phyloP scores from a whole-genome alignment of 768 basidiomycete species.

The Tephrocybe sp. region DNA sequence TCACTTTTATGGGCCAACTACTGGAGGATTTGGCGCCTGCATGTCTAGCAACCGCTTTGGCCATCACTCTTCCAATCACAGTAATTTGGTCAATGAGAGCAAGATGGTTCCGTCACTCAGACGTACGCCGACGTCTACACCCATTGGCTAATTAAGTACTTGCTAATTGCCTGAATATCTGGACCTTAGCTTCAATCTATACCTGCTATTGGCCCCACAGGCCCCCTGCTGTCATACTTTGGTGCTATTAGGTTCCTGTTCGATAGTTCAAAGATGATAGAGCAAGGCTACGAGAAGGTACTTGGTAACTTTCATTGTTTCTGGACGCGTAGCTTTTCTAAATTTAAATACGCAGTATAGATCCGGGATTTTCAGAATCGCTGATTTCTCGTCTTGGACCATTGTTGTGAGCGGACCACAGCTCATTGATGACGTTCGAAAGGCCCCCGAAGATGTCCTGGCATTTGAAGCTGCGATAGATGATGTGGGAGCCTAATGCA shows the following conservation, averaged over 20 bases:
- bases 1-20: too few relatives aligned
- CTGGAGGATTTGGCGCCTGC: background rate
- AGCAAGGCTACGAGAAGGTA: conserved; percentile 16
- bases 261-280: conserved; percentile 9
- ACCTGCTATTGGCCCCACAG: conserved; percentile 10
- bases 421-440: conserved; percentile 31
- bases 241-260: conserved; percentile 11
- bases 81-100: background rate
- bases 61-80: background rate
- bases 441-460: conserved; percentile 30
- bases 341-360: background rate
- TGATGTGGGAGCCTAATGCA: conserved; percentile 21
- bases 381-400: conserved; percentile 26
- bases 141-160: too few relatives aligned
- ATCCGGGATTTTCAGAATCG: conserved; percentile 7
- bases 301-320: background rate
- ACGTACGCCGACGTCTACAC: too few relatives aligned
- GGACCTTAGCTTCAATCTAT: background rate
- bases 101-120: too few relatives aligned
- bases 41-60: background rate
- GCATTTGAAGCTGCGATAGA: conserved; percentile 25
- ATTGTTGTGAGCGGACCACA: conserved; percentile 27
- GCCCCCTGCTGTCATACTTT: conserved; percentile 10
- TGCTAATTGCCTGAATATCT: too few relatives aligned
- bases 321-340: too few relatives aligned